Base-by-base conservation (phyloP, 805 yeast genomes). In the Brettanomyces anomalus region DNA sequence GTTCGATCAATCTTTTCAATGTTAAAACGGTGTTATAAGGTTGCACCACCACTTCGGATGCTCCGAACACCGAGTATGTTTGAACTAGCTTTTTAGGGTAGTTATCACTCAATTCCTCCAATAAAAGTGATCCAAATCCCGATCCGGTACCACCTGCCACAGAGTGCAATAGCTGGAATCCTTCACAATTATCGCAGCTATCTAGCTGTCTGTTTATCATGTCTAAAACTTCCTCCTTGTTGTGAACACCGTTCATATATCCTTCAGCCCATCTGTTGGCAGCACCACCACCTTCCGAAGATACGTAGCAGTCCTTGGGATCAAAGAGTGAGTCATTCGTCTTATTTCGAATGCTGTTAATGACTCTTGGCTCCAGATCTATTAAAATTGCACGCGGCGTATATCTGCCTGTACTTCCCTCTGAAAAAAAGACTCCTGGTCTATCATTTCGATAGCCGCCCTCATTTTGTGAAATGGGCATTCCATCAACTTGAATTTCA, bases 101-200 rank as follows among this genome's bases (percentile, higher is more conserved):
- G 43, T 87, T 67, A 58, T 93, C 98, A 44, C 78, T 76, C 44
- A 94, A 61, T 14, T 78, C 67, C 58, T 93, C 97, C 33, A 93
- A 62, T 36, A 93, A 52, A 44, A 75, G 74, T 0, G 95, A 85
- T 1, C 98, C 98, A 32, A 88, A 76, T 3, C 99, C 98, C 0
- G 96, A 85, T 0, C 99, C 99, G 0, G 98, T 93, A 33, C 99
- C 99, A 32, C 99, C 99, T 0, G 97, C 97, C 4, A 93, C 95
- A 4, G 96, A 84, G 62, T 93, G 98, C 41, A 89, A 61, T 49
- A 93, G 65, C 67, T 88, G 95, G 60, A 93, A 93, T 4, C 94
- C 95, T 49, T 89, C 93, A 42, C 88, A 66, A 43, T 82, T 82
- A 49, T 94, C 97, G 50, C 95, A 81, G 28, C 84, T 80, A 56